These are phyloP conservation scores for Aspergillus fijiensis DNA, from an alignment of 2,329 filamentous ascomycete genomes.

Conservation along the genomic window DNA sequence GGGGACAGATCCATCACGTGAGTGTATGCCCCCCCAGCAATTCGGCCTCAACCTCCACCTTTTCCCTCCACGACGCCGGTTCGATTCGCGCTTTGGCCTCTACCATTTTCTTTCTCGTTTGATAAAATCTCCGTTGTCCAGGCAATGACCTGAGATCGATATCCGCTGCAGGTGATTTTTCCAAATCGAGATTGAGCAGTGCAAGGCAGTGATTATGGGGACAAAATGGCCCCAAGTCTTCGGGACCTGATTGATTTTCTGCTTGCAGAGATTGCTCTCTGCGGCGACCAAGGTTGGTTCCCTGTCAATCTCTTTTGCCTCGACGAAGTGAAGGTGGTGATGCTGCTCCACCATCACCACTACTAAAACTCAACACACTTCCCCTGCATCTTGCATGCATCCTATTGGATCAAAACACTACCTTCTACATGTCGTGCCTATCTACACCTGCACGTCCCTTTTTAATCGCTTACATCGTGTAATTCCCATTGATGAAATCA, in stretches of 20 bases:
- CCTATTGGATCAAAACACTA: slow-evolving; percentile 1
- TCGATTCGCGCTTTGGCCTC: slow-evolving; percentile 31
- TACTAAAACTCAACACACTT: not conserved
- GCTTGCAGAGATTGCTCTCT: slow-evolving; percentile 59
- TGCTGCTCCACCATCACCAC: slow-evolving; percentile 8
- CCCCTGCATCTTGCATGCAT: slow-evolving; percentile 11
- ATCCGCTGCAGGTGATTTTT: slow-evolving; percentile 7
- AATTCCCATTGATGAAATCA: not conserved
- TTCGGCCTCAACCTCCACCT: slow-evolving; percentile 2
- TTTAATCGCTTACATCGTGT: not conserved
- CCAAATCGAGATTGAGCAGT: slow-evolving; percentile 1
- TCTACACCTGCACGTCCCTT: not conserved
- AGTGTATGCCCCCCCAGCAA: not conserved
- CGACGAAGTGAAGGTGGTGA: not conserved
- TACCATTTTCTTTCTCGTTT: not conserved
- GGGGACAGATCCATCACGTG: not conserved
- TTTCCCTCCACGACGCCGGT: slow-evolving; percentile 26
- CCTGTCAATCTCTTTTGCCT: slow-evolving; percentile 8
- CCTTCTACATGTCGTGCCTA: not conserved
- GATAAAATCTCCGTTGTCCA: slow-evolving; percentile 3
- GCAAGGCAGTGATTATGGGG: slow-evolving; percentile 15
- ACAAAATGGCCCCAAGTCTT: slow-evolving; percentile 50
- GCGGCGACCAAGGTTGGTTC: slow-evolving; percentile 53
- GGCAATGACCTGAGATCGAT: slow-evolving; percentile 8
- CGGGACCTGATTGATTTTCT: slow-evolving; percentile 60